A percentile compares a stretch with the other conserved stretches of the same genome.
Conservation (phyloP, 768 basidiomycete genomes). For the Lyophyllum shimeji region DNA sequence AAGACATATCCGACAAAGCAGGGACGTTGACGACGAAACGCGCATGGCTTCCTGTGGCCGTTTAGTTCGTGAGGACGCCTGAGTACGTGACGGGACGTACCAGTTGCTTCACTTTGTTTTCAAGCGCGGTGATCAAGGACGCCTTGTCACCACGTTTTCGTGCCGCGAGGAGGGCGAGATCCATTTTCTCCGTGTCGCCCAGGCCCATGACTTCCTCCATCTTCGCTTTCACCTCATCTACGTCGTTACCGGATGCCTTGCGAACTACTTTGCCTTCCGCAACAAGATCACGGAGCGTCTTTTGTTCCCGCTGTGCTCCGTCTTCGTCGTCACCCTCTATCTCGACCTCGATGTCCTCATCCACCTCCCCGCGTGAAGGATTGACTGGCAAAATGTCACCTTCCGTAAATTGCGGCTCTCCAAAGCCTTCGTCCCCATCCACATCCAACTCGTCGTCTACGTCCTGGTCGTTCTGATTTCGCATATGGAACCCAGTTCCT, state of each 20-base stretch:
- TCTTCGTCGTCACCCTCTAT: constrained; percentile 38
- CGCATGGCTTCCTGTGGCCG: constrained; percentile 41
- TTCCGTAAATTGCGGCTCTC: constrained; percentile 76
- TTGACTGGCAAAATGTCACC: constrained; percentile 54
- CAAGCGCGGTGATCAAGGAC: constrained; percentile 54
- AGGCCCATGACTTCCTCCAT: constrained; percentile 40
- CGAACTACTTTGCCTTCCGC: constrained; percentile 46
- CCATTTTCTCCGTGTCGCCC: constrained; percentile 44
- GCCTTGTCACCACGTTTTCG: constrained; percentile 45
- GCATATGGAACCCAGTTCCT: constrained; percentile 76
- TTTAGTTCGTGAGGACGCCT: not conserved
- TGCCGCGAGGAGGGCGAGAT: constrained; percentile 49
- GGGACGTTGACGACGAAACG: constrained; percentile 39
- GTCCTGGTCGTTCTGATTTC: constrained; percentile 55
- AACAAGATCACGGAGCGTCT: constrained; percentile 52
- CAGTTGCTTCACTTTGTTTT: constrained; percentile 58
- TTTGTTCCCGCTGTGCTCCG: constrained; percentile 30
- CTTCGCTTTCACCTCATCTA: constrained; percentile 26
- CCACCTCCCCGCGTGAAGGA: constrained; percentile 22
- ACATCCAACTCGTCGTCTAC: constrained; percentile 81
- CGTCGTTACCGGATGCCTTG: constrained; percentile 18
- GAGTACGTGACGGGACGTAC: constrained; percentile 33
- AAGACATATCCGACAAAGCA: constrained; percentile 75
- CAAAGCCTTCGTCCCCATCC: constrained; percentile 75
- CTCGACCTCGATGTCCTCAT: constrained; percentile 42